Conservation (phyloP, 176 grass and related monocot genomes). For the Rhynchospora breviuscula region DNA sequence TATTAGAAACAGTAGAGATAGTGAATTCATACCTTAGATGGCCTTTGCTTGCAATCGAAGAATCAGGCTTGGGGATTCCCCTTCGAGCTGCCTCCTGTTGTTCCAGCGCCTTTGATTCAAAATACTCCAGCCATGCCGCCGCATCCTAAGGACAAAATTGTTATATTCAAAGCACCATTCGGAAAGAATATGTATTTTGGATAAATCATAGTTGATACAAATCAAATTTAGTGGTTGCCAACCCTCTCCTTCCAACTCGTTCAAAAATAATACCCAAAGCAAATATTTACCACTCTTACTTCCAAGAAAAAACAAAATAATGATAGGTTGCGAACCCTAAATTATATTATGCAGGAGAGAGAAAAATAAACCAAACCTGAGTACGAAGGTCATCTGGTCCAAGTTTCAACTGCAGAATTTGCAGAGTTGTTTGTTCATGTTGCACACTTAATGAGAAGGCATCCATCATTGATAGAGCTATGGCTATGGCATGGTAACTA, state of each 20-base stretch:
- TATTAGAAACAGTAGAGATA: background rate
- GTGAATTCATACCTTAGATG: slow-evolving; percentile 85
- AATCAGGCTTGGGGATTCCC: slow-evolving; percentile 95
- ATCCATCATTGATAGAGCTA: slow-evolving; percentile 99
- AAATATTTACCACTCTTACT: background rate
- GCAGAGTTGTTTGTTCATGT: slow-evolving; percentile 97
- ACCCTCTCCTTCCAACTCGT: background rate
- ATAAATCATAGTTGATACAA: background rate
- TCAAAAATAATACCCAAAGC: background rate
- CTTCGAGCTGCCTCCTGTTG: slow-evolving; percentile 86
- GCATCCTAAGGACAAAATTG: slow-evolving; percentile 63
- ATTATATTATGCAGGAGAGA: background rate
- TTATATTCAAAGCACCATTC: slow-evolving; percentile 19
- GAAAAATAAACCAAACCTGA: slow-evolving; percentile 43
- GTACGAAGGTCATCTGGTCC: slow-evolving; percentile 95
- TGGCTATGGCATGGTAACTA: slow-evolving; percentile 99
- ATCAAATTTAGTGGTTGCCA: background rate
- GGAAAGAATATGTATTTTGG: slow-evolving; percentile 9
- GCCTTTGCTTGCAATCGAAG: slow-evolving; percentile 98
- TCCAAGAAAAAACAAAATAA: background rate
- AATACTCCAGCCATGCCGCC: slow-evolving; percentile 94
- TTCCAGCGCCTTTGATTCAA: slow-evolving; percentile 90
- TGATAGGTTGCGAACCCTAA: background rate
- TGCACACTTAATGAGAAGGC: slow-evolving; percentile 86
- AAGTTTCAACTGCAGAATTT: slow-evolving; percentile 93